Evolutionary conservation across 140 eudicot genomes (phyloP).

Genomic region (Cichorium intybus): DNA sequence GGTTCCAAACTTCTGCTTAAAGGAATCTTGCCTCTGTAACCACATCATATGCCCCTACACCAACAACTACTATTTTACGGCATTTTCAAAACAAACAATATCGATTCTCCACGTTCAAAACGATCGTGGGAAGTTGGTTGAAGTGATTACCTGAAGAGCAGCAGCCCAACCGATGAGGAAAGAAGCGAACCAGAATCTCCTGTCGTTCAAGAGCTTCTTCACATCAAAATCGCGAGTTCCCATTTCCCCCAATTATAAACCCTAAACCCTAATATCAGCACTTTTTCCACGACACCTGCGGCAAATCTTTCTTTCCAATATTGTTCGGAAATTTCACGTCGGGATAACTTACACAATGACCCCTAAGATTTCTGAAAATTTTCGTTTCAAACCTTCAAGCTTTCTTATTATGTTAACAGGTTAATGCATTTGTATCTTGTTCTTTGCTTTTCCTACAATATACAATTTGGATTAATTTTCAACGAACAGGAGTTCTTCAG

Average conservation of each 20-base stretch:
- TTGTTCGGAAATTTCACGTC: conserved; percentile 3
- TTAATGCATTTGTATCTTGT: neutral
- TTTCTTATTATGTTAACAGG: neutral
- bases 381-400: neutral
- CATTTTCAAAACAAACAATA: neutral
- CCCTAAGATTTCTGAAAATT: conserved; percentile 1
- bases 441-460: neutral
- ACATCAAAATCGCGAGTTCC: conserved; percentile 39
- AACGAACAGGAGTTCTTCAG: no score
- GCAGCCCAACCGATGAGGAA: conserved; percentile 86
- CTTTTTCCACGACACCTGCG: neutral
- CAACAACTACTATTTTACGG: neutral
- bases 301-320: neutral
- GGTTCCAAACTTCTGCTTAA: conserved; percentile 77
- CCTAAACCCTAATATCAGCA: conserved; percentile 32
- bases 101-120: neutral
- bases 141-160: conserved; percentile 65
- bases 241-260: conserved; percentile 33
- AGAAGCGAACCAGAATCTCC: conserved; percentile 73
- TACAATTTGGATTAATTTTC: no score
- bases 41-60: conserved; percentile 94
- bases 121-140: neutral
- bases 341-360: neutral
- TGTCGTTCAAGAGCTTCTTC: conserved; percentile 60
- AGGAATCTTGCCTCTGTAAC: conserved; percentile 83